These are phyloP conservation scores for Parmelia sp. DNA, from an alignment of 495 filamentous ascomycete genomes.

Conservation along the genomic window DNA sequence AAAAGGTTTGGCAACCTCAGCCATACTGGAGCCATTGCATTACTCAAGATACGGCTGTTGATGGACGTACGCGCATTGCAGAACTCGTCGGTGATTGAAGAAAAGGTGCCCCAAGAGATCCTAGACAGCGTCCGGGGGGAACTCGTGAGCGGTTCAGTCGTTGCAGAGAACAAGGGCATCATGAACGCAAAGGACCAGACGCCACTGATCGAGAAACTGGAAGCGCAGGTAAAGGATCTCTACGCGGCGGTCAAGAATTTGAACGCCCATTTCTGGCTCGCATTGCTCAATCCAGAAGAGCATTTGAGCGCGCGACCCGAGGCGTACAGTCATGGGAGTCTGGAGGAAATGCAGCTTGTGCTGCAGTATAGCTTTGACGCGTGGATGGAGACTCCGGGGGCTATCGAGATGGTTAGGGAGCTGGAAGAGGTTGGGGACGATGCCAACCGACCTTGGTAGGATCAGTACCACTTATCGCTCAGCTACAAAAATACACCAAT, in stretches of 20 bases:
- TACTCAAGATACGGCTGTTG: constrained; percentile 38
- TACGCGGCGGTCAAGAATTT: constrained; percentile 23
- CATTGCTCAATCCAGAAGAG: constrained; percentile 30
- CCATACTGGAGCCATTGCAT: constrained; percentile 28
- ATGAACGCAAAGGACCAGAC: constrained; percentile 20
- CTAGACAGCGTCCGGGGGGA: constrained; percentile 23
- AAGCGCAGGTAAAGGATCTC: constrained; percentile 27
- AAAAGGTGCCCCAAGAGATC: constrained; percentile 28
- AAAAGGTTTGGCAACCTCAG: constrained; percentile 23
- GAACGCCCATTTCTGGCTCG: constrained; percentile 33
- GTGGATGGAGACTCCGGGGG: constrained; percentile 36
- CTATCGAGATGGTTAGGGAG: constrained; percentile 30
- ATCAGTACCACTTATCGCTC: too few relatives aligned
- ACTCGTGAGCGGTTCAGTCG: constrained; percentile 4
- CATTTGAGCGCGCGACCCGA: constrained; percentile 26
- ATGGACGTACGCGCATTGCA: constrained; percentile 32
- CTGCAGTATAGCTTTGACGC: constrained; percentile 35
- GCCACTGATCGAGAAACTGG: constrained; percentile 22
- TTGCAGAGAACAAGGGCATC: constrained; percentile 12
- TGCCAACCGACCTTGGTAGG: too few relatives aligned
- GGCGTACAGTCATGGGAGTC: constrained; percentile 23
- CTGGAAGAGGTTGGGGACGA: neutral
- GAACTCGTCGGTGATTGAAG: constrained; percentile 19
- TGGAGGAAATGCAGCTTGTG: constrained; percentile 30
- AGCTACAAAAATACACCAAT: too few relatives aligned